Evolutionary conservation across 495 filamentous ascomycete species (phyloP).

Genomic region (Aspergillus coremiiformis): DNA sequence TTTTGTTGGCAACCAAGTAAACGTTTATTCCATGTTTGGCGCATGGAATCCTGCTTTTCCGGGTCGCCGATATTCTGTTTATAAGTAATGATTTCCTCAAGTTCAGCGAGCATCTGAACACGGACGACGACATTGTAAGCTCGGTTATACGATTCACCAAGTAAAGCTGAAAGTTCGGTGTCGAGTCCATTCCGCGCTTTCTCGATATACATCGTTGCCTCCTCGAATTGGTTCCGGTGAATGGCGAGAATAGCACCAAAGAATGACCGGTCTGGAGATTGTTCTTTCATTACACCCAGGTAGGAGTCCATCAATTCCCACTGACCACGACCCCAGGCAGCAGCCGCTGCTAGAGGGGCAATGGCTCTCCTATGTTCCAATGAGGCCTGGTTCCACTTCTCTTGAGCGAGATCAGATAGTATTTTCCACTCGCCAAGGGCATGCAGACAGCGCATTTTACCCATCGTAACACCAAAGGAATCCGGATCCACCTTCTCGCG

Average conservation of each 20-base stretch:
- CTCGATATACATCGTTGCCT: constrained; percentile 76
- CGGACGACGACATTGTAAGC: constrained; percentile 94
- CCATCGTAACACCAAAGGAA: constrained; percentile 91
- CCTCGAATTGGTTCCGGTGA: constrained; percentile 89
- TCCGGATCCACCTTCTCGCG: constrained; percentile 63
- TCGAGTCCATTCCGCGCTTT: constrained; percentile 90
- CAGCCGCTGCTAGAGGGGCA: constrained; percentile 86
- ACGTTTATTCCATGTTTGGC: constrained; percentile 88
- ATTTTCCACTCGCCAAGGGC: constrained; percentile 96
- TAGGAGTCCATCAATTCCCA: constrained; percentile 99
- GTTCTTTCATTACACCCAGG: constrained; percentile 83
- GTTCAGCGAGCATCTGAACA: constrained; percentile 96
- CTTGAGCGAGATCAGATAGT: constrained; percentile 76
- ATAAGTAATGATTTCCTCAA: constrained; percentile 96
- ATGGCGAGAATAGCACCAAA: constrained; percentile 92
- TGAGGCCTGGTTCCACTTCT: constrained; percentile 84
- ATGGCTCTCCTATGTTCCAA: constrained; percentile 79
- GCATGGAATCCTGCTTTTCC: constrained; percentile 83
- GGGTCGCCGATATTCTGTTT: constrained; percentile 75
- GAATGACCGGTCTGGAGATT: constrained; percentile 90
- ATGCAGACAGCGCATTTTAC: constrained; percentile 98
- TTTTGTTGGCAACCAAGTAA: constrained; percentile 94
- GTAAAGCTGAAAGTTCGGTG: constrained; percentile 85
- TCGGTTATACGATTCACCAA: constrained; percentile 93
- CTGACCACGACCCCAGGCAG: constrained; percentile 94